phyloP scores from a whole-genome alignment of 768 basidiomycete genomes.

The Leccinum broughii region DNA sequence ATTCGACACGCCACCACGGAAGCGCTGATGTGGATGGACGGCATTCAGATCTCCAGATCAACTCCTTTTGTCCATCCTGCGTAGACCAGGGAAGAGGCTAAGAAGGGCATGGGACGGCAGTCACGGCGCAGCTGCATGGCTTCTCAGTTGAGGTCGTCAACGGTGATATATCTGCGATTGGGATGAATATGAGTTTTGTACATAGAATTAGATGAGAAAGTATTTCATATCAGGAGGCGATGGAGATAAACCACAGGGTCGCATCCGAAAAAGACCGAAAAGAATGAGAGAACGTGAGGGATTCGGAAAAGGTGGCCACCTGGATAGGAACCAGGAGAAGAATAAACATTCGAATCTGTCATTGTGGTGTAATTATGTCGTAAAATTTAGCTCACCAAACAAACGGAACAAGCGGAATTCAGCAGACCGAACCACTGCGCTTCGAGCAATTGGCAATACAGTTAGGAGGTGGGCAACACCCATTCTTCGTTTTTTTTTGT shows the following conservation, averaged over 20 bases:
- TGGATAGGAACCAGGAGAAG: slow-evolving; percentile 16
- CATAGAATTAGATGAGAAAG: background rate
- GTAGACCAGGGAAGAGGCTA: slow-evolving; percentile 9
- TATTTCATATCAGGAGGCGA: slow-evolving; percentile 1
- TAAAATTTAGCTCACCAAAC: slow-evolving; percentile 30
- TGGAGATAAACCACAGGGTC: slow-evolving; percentile 2
- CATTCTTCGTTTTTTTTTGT: slow-evolving; percentile 10
- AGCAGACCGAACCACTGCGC: slow-evolving; percentile 6
- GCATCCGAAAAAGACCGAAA: background rate
- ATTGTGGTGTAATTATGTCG: slow-evolving; percentile 33
- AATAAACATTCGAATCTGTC: slow-evolving; percentile 18
- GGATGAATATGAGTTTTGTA: slow-evolving; percentile 15
- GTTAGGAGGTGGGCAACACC: slow-evolving; percentile 7
- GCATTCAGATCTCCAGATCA: slow-evolving; percentile 37
- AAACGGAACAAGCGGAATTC: slow-evolving; percentile 21
- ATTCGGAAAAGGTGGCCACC: background rate
- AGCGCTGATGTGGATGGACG: slow-evolving; percentile 16
- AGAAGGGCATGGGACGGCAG: slow-evolving; percentile 3
- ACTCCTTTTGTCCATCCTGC: slow-evolving; percentile 37
- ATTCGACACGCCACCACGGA: slow-evolving; percentile 9
- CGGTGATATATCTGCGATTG: slow-evolving; percentile 11
- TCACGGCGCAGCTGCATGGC: slow-evolving; percentile 8
- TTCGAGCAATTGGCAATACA: slow-evolving; percentile 21
- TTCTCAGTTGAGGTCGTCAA: slow-evolving; percentile 28
- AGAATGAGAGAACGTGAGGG: slow-evolving; percentile 6